Conservation (phyloP, 805 yeast species). For the Metschnikowia hibisci region DNA sequence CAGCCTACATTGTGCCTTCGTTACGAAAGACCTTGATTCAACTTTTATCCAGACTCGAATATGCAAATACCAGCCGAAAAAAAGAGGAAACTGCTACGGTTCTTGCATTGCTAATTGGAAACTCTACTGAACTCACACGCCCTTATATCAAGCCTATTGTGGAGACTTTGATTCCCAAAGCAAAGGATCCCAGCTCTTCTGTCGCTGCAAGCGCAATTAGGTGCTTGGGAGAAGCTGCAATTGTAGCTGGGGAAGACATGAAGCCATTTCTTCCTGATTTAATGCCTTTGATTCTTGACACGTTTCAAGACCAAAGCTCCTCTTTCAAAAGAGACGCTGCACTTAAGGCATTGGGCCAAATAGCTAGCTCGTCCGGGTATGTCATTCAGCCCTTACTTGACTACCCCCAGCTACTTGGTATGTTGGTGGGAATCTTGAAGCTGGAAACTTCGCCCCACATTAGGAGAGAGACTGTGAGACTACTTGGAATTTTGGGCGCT, state of each 20-base stretch:
- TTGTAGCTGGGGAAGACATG: conserved; percentile 85
- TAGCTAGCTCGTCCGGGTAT: conserved; percentile 88
- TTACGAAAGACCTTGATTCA: conserved; percentile 83
- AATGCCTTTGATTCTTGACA: conserved; percentile 84
- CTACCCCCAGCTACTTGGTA: conserved; percentile 83
- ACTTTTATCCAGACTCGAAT: conserved; percentile 78
- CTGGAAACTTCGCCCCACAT: conserved; percentile 72
- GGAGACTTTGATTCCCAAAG: conserved; percentile 74
- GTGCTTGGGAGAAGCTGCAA: conserved; percentile 85
- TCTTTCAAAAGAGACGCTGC: conserved; percentile 87
- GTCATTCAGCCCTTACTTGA: conserved; percentile 91
- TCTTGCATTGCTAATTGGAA: conserved; percentile 66
- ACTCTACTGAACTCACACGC: conserved; percentile 76
- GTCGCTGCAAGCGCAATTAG: conserved; percentile 83
- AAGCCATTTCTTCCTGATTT: conserved; percentile 64
- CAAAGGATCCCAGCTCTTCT: conserved; percentile 65
- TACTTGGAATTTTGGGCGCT: conserved; percentile 93
- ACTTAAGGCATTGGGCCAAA: conserved; percentile 77
- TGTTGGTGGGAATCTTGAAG: conserved; percentile 75
- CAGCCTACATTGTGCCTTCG: conserved; percentile 94
- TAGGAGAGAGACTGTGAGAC: conserved; percentile 81
- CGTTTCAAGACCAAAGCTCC: conserved; percentile 91
- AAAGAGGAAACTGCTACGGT: conserved; percentile 85
- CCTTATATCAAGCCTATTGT: conserved; percentile 93
- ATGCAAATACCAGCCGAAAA: conserved; percentile 65